phyloP scores from a whole-genome alignment of 192 early-diverging fungal genomes.

The Linnemannia zychae region DNA sequence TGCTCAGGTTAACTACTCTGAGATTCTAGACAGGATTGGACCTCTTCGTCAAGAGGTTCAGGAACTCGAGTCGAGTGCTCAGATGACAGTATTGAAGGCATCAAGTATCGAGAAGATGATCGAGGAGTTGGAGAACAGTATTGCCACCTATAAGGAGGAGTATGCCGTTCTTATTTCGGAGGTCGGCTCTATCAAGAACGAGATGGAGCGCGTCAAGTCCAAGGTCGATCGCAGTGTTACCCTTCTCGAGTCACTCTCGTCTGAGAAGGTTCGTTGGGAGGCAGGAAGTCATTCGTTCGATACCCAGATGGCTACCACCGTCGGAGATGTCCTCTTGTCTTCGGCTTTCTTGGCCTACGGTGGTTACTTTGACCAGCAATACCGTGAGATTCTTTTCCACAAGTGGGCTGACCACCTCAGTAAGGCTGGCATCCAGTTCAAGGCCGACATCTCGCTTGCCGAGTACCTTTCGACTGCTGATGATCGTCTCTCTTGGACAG shows the following conservation, averaged over 20 bases:
- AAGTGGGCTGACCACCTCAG: conserved; percentile 85
- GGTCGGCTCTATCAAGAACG: conserved; percentile 88
- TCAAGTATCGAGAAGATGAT: conserved; percentile 84
- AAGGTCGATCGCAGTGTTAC: conserved; percentile 94
- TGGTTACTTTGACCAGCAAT: conserved; percentile 98
- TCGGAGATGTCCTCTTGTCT: conserved; percentile 94
- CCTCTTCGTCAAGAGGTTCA: conserved; percentile 95
- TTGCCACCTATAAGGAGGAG: conserved; percentile 95
- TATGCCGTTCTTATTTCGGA: conserved; percentile 97
- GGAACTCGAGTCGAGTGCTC: conserved; percentile 83
- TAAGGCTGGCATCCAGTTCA: conserved; percentile 78
- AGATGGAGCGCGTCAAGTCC: conserved; percentile 93
- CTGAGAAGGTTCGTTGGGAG: conserved; percentile 96
- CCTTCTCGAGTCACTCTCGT: conserved; percentile 89
- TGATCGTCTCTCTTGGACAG: conserved; percentile 92
- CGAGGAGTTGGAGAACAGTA: conserved; percentile 85
- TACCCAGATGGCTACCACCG: conserved; percentile 97
- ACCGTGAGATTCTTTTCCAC: conserved; percentile 83
- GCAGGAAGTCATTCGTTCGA: conserved; percentile 91
- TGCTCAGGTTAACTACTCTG: conserved; percentile 94
- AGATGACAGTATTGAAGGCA: conserved; percentile 78
- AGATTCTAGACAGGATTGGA: conserved; percentile 95
- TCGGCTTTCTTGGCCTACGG: conserved; percentile 97
- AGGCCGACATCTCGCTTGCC: conserved; percentile 84
- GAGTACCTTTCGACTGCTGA: conserved; percentile 95